Evolutionary conservation across 2,329 filamentous ascomycete genomes (phyloP).

Genomic region (Colletotrichum truncatum): DNA sequence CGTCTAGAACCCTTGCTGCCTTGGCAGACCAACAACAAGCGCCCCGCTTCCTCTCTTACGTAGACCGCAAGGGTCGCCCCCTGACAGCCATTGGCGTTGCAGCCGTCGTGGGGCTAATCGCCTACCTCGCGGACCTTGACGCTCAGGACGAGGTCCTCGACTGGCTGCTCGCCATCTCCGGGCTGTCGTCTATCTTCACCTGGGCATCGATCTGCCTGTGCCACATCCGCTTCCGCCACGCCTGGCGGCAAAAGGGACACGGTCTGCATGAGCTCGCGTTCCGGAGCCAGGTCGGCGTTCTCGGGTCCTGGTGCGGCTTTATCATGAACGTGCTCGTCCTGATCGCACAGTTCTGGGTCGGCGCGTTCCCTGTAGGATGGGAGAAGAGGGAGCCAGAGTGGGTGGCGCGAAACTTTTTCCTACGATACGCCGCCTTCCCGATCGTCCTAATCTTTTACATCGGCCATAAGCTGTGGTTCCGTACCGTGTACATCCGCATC

Average conservation of each 20-base stretch:
- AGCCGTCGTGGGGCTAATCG: conserved; percentile 75
- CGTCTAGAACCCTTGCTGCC: conserved; percentile 87
- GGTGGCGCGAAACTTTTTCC: conserved; percentile 75
- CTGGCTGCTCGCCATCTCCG: conserved; percentile 81
- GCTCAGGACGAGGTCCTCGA: conserved; percentile 71
- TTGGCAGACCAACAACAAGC: conserved; percentile 89
- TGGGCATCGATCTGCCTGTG: conserved; percentile 89
- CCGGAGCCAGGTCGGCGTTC: conserved; percentile 78
- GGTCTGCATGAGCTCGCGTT: conserved; percentile 83
- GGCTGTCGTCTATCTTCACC: conserved; percentile 77
- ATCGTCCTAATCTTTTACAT: conserved; percentile 75
- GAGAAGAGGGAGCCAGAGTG: conserved; percentile 49
- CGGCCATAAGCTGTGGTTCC: conserved; percentile 78
- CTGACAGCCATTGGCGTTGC: conserved; percentile 77
- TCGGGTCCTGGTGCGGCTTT: conserved; percentile 84
- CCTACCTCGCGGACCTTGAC: conserved; percentile 75
- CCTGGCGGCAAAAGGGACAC: conserved; percentile 77
- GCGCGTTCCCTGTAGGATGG: conserved; percentile 77
- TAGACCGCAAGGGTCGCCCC: conserved; percentile 84
- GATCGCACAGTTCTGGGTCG: conserved; percentile 88
- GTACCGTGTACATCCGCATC: conserved; percentile 72
- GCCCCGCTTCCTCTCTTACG: conserved; percentile 79
- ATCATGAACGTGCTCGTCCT: conserved; percentile 80
- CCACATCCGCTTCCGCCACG: conserved; percentile 89
- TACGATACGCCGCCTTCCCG: conserved; percentile 75